Conservation (phyloP, 148 eudicot species). For the Amaranthus cruentus region DNA sequence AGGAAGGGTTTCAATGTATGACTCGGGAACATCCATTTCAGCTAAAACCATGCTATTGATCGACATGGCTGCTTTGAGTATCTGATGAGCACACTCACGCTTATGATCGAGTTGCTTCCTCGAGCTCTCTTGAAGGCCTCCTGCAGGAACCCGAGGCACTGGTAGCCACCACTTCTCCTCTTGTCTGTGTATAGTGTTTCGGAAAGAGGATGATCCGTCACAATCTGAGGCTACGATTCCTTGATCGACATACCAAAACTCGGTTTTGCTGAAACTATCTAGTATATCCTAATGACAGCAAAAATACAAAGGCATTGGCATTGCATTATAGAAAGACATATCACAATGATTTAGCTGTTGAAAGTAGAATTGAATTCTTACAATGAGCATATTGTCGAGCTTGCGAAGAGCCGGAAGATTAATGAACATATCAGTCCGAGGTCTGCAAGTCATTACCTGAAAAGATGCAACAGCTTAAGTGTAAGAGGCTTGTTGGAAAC, state of each 20-base stretch:
- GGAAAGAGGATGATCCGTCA: constrained; percentile 68
- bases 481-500: no score
- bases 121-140: constrained; percentile 61
- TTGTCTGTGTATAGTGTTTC: constrained; percentile 60
- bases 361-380: constrained; percentile 30
- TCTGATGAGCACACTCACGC: constrained; percentile 84
- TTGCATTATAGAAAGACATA: neutral
- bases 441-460: constrained; percentile 90
- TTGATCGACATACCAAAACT: constrained; percentile 97
- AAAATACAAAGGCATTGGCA: neutral
- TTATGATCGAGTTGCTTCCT: constrained; percentile 69
- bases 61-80: constrained; percentile 85
- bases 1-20: constrained; percentile 82
- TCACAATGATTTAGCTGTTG: neutral
- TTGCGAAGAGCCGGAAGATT: constrained; percentile 93
- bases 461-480: constrained; percentile 2
- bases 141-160: constrained; percentile 84
- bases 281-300: constrained; percentile 57
- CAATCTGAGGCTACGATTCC: constrained; percentile 63
- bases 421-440: constrained; percentile 67
- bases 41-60: constrained; percentile 66
- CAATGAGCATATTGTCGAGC: constrained; percentile 84
- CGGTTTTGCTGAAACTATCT: constrained; percentile 65
- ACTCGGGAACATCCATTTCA: constrained; percentile 94
- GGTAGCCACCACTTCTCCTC: constrained; percentile 99